phyloP scores from a whole-genome alignment of 352 stramenopile genomes.

The Globisporangium irregulare region DNA sequence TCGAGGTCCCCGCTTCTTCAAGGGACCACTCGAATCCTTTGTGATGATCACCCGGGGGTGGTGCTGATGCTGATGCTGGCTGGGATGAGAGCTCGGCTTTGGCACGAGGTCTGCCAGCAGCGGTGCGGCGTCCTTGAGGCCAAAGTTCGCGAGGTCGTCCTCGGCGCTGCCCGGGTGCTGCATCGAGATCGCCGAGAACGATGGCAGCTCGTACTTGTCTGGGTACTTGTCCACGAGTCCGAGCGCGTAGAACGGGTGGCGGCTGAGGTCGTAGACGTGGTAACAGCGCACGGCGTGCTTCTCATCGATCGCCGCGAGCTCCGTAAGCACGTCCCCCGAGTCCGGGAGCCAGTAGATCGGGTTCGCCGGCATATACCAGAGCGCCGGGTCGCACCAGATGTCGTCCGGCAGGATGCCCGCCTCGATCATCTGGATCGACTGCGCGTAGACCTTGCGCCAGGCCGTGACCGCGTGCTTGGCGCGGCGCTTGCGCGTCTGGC shows the following conservation, averaged over 20 bases:
- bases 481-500: conserved; percentile 35
- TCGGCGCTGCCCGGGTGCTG: conserved; percentile 3
- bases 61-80: not conserved
- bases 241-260: conserved; percentile 25
- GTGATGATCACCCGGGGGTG: conserved; percentile 7
- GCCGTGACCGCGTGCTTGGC: conserved; percentile 32
- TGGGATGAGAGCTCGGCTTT: not conserved
- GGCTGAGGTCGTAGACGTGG: conserved; percentile 18
- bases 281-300: conserved; percentile 28
- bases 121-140: conserved; percentile 6
- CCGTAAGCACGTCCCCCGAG: conserved; percentile 20
- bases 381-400: conserved; percentile 38
- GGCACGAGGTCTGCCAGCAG: not conserved
- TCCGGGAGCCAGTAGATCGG: conserved; percentile 40
- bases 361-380: conserved; percentile 46
- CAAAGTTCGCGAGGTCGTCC: conserved; percentile 14
- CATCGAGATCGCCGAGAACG: conserved; percentile 13
- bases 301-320: conserved; percentile 27
- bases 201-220: conserved; percentile 19
- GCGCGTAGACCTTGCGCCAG: conserved; percentile 42
- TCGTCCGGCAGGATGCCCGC: conserved; percentile 30
- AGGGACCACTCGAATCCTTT: conserved; percentile 9
- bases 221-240: conserved; percentile 21
- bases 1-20: conserved; percentile 3
- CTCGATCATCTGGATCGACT: conserved; percentile 46